phyloP scores from a whole-genome alignment of 129 eudicot species.

The Flaveria trinervia region DNA sequence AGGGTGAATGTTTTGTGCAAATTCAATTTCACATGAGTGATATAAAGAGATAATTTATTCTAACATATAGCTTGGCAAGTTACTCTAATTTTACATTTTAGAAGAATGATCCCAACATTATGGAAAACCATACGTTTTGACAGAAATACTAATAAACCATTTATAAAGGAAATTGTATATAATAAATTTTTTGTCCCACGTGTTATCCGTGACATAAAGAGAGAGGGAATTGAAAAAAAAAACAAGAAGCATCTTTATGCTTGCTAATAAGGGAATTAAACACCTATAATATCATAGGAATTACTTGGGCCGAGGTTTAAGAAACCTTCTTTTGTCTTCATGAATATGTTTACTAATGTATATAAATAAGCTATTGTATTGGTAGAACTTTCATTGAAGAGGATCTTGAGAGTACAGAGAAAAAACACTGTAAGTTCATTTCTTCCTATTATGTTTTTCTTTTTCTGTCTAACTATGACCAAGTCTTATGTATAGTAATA shows the following conservation, averaged over 20 bases:
- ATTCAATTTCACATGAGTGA: too few relatives aligned
- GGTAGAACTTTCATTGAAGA: constrained; percentile 7
- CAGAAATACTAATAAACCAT: too few relatives aligned
- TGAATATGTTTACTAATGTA: background rate
- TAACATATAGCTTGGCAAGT: too few relatives aligned
- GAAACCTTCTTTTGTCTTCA: constrained; percentile 26
- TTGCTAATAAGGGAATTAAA: constrained; percentile 20
- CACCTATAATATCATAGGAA: constrained; percentile 18
- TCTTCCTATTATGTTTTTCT: background rate
- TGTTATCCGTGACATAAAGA: background rate
- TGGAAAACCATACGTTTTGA: too few relatives aligned
- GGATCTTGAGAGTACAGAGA: background rate
- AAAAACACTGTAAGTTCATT: constrained; percentile 23
- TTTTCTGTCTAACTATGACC: background rate
- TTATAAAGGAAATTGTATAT: too few relatives aligned
- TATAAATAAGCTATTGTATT: constrained; percentile 6
- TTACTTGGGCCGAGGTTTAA: constrained; percentile 36
- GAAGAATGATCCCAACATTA: too few relatives aligned
- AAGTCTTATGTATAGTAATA: background rate
- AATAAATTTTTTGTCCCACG: background rate
- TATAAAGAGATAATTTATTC: too few relatives aligned
- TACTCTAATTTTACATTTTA: too few relatives aligned
- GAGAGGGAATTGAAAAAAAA: background rate
- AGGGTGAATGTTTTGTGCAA: too few relatives aligned
- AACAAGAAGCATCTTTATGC: background rate